Evolutionary conservation across 1,284 basidiomycete species (phyloP), one percentile per base, ranked within the genome.

Genomic region (Quambalaria eucalypti): DNA sequence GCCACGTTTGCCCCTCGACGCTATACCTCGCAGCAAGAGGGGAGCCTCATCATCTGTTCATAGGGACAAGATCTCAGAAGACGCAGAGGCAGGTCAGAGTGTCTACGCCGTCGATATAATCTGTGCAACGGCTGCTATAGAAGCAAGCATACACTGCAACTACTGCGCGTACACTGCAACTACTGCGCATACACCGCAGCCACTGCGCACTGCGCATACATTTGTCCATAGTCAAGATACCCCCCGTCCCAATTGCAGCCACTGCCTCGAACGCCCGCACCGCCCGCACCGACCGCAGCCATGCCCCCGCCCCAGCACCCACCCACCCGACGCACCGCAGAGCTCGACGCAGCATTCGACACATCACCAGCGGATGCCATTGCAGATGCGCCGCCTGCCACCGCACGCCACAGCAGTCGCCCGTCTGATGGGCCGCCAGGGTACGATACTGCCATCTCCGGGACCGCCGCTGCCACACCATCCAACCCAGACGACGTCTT

Each of bases 401-500:
- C 28, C 21, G 30, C 42, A 52, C 30, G 25, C 50, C 9, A 28
- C 25, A 30, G 28, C 23, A 7, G 28, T 7, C 5, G 30, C 5
- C 28, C 28, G 21, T 30, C 52, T 23, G 30, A n/a, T 19, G 28
- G 12, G 4, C 51, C 39, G 14, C 40, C 44, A 9, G n/a, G 33
- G 2, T 25, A 28, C 2, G 30, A 26, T 8, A 10, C 38, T 12
- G 19, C 51, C 12, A 25, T 12, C 9, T 12, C 36, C 39, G 21
- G 28, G 2, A 23, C 12, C 9, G 25, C 42, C 25, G 26, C 31
- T 16, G 54, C 23, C 56, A 2, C 38, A 47, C 33, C 38, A 44
- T 16, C 50, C 21, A 29, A 19, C 21, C 54, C 60, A 14, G 46
- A 49, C 28, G 55, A 71, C 47, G 59, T 71, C 54, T 69, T 66